These are phyloP conservation scores for Gnaphalium uliginosum DNA, from an alignment of 129 eudicot species.

Conservation along the genomic window DNA sequence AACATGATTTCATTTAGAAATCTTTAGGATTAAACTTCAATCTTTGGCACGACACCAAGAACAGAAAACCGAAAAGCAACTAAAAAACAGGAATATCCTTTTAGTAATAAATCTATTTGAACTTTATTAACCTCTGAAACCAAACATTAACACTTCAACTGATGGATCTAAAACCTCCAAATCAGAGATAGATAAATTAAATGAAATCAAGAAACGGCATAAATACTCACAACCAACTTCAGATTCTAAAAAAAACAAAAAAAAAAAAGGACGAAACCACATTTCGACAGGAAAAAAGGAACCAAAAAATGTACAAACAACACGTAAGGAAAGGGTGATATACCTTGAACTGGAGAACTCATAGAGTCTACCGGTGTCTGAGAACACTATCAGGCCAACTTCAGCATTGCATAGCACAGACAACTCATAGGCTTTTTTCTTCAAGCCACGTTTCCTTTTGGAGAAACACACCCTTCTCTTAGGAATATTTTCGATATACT, in stretches of 20 bases:
- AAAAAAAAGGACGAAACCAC: neutral
- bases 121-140: conserved; percentile 2
- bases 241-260: neutral
- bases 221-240: neutral
- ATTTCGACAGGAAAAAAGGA: neutral
- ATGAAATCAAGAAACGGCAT: neutral
- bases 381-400: conserved; percentile 39
- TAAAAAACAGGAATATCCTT: neutral
- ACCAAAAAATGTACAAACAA: neutral
- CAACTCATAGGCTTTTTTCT: conserved; percentile 44
- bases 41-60: neutral
- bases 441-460: conserved; percentile 41
- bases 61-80: neutral
- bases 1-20: neutral
- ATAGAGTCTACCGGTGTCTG: conserved; percentile 43
- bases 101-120: conserved; percentile 11
- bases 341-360: conserved; percentile 31
- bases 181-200: neutral
- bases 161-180: conserved; percentile 29
- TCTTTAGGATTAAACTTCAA: neutral
- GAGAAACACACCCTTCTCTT: conserved; percentile 44
- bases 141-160: neutral
- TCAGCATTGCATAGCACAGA: conserved; percentile 47
- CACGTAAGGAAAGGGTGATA: neutral
- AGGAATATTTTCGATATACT: conserved; percentile 38